Conservation (phyloP, 192 early-diverging fungal species). For the Dimargaris verticillata region DNA sequence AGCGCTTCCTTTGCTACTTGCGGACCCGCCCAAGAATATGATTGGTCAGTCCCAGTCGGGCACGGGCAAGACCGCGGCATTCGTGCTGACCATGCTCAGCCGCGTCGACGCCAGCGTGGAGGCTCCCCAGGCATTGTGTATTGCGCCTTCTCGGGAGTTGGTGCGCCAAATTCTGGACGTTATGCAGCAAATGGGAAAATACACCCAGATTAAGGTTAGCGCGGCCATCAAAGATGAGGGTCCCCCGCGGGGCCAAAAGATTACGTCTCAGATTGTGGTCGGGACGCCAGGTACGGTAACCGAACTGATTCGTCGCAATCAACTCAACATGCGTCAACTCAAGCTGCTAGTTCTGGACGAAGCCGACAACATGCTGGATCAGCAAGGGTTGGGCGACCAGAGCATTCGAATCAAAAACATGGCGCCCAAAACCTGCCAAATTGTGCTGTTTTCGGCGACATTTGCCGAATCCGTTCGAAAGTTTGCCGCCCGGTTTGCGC, state of each 20-base stretch:
- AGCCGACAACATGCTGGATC: slow-evolving; percentile 96
- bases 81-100: slow-evolving; percentile 80
- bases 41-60: slow-evolving; percentile 97
- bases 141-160: slow-evolving; percentile 87
- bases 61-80: slow-evolving; percentile 96
- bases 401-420: slow-evolving; percentile 62
- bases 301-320: slow-evolving; percentile 50
- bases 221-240: slow-evolving; percentile 64
- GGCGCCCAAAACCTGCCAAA: slow-evolving; percentile 58
- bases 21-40: slow-evolving; percentile 83
- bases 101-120: slow-evolving; percentile 55
- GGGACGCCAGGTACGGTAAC: slow-evolving; percentile 88
- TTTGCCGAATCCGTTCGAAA: slow-evolving; percentile 59
- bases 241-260: slow-evolving; percentile 31
- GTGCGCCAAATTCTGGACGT: slow-evolving; percentile 90
- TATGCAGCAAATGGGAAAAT: slow-evolving; percentile 80
- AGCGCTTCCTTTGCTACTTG: slow-evolving; percentile 75
- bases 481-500: slow-evolving; percentile 71
- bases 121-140: slow-evolving; percentile 66
- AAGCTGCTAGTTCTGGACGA: slow-evolving; percentile 90
- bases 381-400: slow-evolving; percentile 72
- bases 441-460: slow-evolving; percentile 90
- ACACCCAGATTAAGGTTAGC: slow-evolving; percentile 52
- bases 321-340: slow-evolving; percentile 39
- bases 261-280: slow-evolving; percentile 69